Base-by-base conservation (phyloP, 805 yeast species). In the Clavispora santaluciae region DNA sequence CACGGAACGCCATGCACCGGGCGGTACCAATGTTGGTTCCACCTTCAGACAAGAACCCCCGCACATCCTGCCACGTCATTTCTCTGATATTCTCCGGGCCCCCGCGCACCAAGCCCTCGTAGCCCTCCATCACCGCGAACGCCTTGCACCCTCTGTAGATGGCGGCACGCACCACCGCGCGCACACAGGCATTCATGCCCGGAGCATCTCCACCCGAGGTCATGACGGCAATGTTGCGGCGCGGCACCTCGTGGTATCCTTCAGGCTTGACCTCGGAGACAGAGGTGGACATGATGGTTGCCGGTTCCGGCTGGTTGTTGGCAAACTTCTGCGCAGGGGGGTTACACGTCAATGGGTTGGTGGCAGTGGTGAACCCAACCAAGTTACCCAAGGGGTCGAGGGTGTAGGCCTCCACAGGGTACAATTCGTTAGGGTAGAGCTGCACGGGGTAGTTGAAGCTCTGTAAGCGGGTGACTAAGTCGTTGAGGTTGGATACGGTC, bases 201-300 rank as follows among this genome's bases (percentile, higher is more conserved):
- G 85, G 90, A 22, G 88, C 82, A 56, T 83, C 90, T 52, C 90
- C 90, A 44, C 90, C 90, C 1, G 87, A 81, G 1, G 89, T 83
- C 87, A 83, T 82, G 12, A 83, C 85, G 1, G 82, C 90, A 44
- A 83, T 79, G 48, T 60, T 81, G 64, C 33, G 37, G 18, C 11
- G 13, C 6, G 18, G 20, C 5, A 28, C 13, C 15, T 21, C 29
- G 35, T 10, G 5, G 36, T 28, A 26, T 39, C 10, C 29, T 20
- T 37, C 4, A 5, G 28, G 9, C 33, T 40, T 4, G 39, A 15
- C 13, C 26, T 43, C 46, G 6, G 54, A 48, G 8, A 36, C 40
- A 3, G 49, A 33, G 15, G 43, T 38, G 9, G 50, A 41, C 39
- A 48, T 30, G 13, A 40, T 34, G 18, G 40, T 39, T 35, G 49